Evolutionary conservation across 305 asterid species (phyloP), one percentile per base, ranked within the genome.

Genomic region (Solanum aculeatissimum): DNA sequence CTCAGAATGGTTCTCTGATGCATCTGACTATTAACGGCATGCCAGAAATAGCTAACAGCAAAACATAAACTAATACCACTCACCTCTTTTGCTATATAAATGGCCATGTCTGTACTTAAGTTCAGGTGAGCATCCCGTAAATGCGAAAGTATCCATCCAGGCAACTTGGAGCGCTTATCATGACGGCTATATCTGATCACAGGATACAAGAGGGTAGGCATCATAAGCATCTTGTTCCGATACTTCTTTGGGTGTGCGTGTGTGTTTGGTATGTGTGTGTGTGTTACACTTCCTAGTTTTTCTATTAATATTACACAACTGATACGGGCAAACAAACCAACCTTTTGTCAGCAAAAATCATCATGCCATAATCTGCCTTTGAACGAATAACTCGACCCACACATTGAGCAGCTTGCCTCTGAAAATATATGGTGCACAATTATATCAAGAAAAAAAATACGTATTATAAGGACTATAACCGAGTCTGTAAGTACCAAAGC

Each of bases 371-470:
- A 92, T 97, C 99, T 84, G 98, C 98, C 90, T 97, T 97, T 19
- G 99, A 97, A 86, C 99, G 94, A 84, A 97, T 97, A 85, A 97
- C 98, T 88, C 98, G 97, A 57, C 99, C 99, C 47, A 97, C 99
- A 79, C 99, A 97, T 86, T 97, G 98, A 82, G 99, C 98, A 90
- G 98, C 98, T 95, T 95, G 99, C 82, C 99, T 94, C 99, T 97
- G 93, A 42, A 77, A 42, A 85, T 57, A 66, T 9, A 85, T 35
- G 58, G 27, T 69, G 35, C 8, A 23, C 68, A 29, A 70, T 49
- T 35, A 81, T 57, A 86, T n/a, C 4, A 58, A n/a, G 25, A 63
- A 25, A 82, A 81, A 68, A 81, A 14, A 77, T 29, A 72, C 11
- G 25, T 23, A 21, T 42, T 18, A 42, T 32, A 16, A 57, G 58